Evolutionary conservation across 148 eudicot genomes (phyloP).

Genomic region (Camellia granthamiana): DNA sequence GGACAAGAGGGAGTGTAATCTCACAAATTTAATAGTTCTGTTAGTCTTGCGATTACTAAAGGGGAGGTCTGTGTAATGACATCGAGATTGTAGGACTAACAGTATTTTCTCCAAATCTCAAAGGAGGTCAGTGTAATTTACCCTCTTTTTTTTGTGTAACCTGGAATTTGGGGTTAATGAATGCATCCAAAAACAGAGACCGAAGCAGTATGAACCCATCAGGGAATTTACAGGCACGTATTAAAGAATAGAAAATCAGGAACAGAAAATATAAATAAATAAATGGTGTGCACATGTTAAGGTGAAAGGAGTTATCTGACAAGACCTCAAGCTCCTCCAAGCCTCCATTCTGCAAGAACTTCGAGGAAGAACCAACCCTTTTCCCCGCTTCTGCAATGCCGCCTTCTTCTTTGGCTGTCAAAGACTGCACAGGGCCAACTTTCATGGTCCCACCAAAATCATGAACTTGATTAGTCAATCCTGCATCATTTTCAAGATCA

Average conservation of each 20-base stretch:
- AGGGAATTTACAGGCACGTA: background rate
- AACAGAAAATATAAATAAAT: background rate
- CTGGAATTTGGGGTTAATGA: background rate
- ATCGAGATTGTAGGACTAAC: too few species aligned
- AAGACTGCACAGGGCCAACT: background rate
- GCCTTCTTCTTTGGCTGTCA: constrained; percentile 13
- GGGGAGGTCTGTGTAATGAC: too few species aligned
- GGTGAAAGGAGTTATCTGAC: background rate
- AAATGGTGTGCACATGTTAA: background rate
- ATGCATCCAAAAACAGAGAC: background rate
- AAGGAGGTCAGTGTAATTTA: too few species aligned
- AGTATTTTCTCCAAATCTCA: too few species aligned
- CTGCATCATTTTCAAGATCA: background rate
- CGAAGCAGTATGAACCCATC: background rate
- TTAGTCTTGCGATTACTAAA: too few species aligned
- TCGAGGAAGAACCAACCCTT: constrained; percentile 1
- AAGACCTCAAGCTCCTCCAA: constrained; percentile 42
- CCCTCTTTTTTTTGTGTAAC: background rate
- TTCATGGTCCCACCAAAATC: background rate
- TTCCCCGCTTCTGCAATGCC: constrained; percentile 5
- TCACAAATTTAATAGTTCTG: too few species aligned
- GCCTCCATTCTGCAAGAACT: constrained; percentile 14
- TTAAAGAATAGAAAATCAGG: background rate
- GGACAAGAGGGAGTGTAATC: too few species aligned
- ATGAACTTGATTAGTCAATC: constrained; percentile 10